Conservation (phyloP, 2,329 filamentous ascomycete species). For the Pseudocercospora crystallina region DNA sequence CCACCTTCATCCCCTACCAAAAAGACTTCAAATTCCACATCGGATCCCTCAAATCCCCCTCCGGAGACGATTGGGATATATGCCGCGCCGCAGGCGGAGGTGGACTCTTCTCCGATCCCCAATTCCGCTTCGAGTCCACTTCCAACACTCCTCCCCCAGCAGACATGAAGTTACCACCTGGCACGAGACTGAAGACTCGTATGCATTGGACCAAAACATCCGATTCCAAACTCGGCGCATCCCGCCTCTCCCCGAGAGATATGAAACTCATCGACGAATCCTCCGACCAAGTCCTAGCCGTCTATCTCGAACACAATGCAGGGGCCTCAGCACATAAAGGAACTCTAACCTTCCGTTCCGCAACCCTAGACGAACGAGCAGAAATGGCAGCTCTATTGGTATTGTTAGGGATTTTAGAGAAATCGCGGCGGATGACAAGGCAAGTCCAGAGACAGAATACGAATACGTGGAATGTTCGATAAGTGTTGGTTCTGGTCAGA, state of each 20-base stretch:
- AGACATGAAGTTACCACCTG: not conserved
- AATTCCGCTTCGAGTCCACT: constrained; percentile 14
- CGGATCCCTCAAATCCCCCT: constrained; percentile 17
- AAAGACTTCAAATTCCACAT: constrained; percentile 23
- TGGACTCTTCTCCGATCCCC: constrained; percentile 14
- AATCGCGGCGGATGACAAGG: constrained; percentile 10
- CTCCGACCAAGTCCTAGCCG: constrained; percentile 18
- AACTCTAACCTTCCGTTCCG: constrained; percentile 2
- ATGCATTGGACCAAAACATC: constrained; percentile 19
- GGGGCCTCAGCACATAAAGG: constrained; percentile 14
- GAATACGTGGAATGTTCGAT: not conserved
- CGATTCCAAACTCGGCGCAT: constrained; percentile 18
- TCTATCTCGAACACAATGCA: constrained; percentile 16
- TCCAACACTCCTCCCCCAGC: not conserved
- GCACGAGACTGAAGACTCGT: constrained; percentile 1
- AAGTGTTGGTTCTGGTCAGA: not conserved
- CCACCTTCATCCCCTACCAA: constrained; percentile 8
- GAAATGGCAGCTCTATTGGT: constrained; percentile 19
- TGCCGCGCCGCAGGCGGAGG: constrained; percentile 13
- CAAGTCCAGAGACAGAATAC: constrained; percentile 4
- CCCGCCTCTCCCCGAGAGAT: constrained; percentile 13
- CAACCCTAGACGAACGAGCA: constrained; percentile 10
- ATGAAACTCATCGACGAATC: constrained; percentile 20
- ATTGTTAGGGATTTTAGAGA: constrained; percentile 18
- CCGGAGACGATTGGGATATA: constrained; percentile 19